Evolutionary conservation across 768 basidiomycete species (phyloP), one percentile per base, ranked within the genome.

Genomic region (Floccularia luteovirens): DNA sequence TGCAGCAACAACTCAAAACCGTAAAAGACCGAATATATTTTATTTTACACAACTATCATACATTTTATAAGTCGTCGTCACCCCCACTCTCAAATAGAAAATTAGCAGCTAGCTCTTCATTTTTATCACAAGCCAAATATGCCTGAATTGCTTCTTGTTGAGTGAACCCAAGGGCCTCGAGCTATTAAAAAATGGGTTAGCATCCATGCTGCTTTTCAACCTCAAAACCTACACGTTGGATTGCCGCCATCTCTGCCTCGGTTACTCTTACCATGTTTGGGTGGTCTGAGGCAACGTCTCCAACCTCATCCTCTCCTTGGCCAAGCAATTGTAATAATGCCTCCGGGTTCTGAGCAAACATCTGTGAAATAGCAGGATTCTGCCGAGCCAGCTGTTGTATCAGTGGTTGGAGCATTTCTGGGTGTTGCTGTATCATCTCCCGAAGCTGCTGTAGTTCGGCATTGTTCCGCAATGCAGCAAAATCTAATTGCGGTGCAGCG

Each of bases 31-130:
- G n/a, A n/a, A n/a, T n/a, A n/a, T n/a, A n/a, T n/a, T n/a, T n/a
- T n/a, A n/a, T n/a, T n/a, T n/a, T 34, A 34, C 8, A 7, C 16
- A 17, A 34, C n/a, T 8, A 34, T 7, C n/a, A 8, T 34, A 34
- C 32, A 34, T 34, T 14, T 20, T 41, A 41, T n/a, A n/a, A n/a
- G n/a, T n/a, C n/a, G 14, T 74, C 79, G 1, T 78, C 79, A 51
- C 79, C 82, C 21, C 67, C 66, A 41, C 63, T 52, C 50, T 94
- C 92, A 47, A 97, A 93, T 51, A 97, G 60, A 52, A 82, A 94
- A 55, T 96, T 96, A 11, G 94, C 96, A 6, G 96, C 92, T 14
- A 93, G 63, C 55, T 97, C 91, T 63, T 98, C 96, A 55, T 98
- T 91, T 74, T 89, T 91, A 59, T 91, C 96, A 60, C 93, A 97